Conservation (phyloP, 2,329 filamentous ascomycete species). For the Rachicladosporium sp. region DNA sequence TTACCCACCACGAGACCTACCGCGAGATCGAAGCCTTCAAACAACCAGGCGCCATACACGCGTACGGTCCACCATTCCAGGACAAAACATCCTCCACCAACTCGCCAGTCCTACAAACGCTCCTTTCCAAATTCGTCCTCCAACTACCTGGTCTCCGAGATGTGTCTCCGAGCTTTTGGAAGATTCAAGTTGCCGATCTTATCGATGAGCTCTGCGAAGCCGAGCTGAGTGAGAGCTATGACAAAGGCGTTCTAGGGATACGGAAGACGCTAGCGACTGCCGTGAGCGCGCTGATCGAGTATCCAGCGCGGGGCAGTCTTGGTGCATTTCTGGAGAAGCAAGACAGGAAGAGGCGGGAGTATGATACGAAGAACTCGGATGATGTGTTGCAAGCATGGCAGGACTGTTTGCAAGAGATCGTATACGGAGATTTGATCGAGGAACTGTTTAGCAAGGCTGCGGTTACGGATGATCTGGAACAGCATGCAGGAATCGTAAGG, state of each 20-base stretch:
- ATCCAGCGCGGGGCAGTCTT: slow-evolving; percentile 52
- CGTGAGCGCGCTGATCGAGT: slow-evolving; percentile 56
- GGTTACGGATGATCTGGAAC: slow-evolving; percentile 50
- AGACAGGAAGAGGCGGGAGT: slow-evolving; percentile 28
- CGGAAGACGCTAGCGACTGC: slow-evolving; percentile 65
- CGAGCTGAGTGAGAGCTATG: slow-evolving; percentile 68
- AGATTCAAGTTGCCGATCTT: slow-evolving; percentile 46
- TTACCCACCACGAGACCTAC: slow-evolving; percentile 44
- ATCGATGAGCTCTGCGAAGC: slow-evolving; percentile 52
- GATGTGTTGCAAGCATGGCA: slow-evolving; percentile 55
- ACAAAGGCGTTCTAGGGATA: slow-evolving; percentile 62
- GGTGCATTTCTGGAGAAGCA: slow-evolving; percentile 42
- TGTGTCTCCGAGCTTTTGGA: slow-evolving; percentile 54
- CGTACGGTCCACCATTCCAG: slow-evolving; percentile 60
- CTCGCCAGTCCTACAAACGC: slow-evolving; percentile 54
- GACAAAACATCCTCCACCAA: slow-evolving; percentile 34
- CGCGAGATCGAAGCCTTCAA: slow-evolving; percentile 63
- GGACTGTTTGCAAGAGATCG: slow-evolving; percentile 50
- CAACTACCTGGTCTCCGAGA: slow-evolving; percentile 54
- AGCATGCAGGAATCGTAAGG: slow-evolving; percentile 49
- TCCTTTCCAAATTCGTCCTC: slow-evolving; percentile 54
- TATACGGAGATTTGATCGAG: slow-evolving; percentile 58
- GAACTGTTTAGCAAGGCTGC: slow-evolving; percentile 50
- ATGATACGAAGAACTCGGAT: slow-evolving; percentile 46
- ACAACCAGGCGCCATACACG: slow-evolving; percentile 47